Evolutionary conservation across 495 filamentous ascomycete genomes (phyloP), one percentile per base, ranked within the genome.

Genomic region (Xylaria intraflava): DNA sequence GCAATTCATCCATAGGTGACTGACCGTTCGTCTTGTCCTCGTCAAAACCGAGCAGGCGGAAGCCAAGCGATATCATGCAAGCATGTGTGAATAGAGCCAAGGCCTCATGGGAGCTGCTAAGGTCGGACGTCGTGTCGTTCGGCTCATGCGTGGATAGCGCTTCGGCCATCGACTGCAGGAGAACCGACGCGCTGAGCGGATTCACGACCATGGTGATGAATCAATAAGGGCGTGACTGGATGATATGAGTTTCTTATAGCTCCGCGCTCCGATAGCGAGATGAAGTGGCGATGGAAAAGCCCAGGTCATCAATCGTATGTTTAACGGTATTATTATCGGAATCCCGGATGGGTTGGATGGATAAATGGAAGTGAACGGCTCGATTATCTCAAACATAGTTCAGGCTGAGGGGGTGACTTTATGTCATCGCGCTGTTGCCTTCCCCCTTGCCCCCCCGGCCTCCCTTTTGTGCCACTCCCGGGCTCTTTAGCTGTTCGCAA

Each of bases 81-180:
- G 88, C 89, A 66, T 98, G 92, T 36, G 81, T 75, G 59, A 93
- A 84, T 35, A 97, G 80, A 9, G 90, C 89, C 54, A 95, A 71
- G 38, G 88, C 89, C 70, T 97, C 94, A 68, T 86, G 87, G 2
- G 87, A 76, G 62, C 80, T 86, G 58, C 84, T 87, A 50, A 97
- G 71, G 53, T 83, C 78, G 11, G 77, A 79, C 5, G 78, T 66
- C 64, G 78, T 64, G 67, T 72, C 67, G 62, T 64, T 62, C 61
- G 71, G 66, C 38, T 65, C 44, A 72, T 83, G 65, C 64, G 77
- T 74, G 24, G 78, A 72, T 46, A 81, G 62, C 40, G 80, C 82
- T 16, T 78, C 69, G 39, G 78, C 76, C 80, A 87, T 87, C 57
- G 63, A 64, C 51, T 72, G 68, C 12, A 81, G 68, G 56, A 79